Evolutionary conservation across 306 rosid genomes (phyloP).

Genomic region (Hippophae rhamnoides): DNA sequence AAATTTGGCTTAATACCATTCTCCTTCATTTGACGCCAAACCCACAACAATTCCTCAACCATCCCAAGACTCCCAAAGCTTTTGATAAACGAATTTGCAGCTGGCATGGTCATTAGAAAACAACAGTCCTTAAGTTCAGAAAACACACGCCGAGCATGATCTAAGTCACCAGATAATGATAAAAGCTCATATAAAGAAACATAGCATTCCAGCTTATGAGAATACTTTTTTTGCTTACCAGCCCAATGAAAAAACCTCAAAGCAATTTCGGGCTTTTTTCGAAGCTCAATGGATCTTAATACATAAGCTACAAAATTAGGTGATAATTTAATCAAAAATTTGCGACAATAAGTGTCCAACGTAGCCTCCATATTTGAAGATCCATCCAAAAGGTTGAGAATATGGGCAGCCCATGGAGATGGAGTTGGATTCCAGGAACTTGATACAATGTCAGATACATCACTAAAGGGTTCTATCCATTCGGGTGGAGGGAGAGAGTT

Average conservation of each 20-base stretch:
- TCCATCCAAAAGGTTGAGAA: conserved; percentile 49
- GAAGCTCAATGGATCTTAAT: conserved; percentile 36
- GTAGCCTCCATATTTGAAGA: conserved; percentile 61
- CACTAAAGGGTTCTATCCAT: conserved; percentile 62
- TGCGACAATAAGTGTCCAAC: conserved; percentile 41
- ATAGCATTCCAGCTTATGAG: conserved; percentile 57
- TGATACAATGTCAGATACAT: conserved; percentile 64
- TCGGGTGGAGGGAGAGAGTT: conserved; percentile 60
- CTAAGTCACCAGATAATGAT: conserved; percentile 23
- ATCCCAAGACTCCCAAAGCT: conserved; percentile 51
- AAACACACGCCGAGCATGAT: conserved; percentile 17
- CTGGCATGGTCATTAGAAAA: conserved; percentile 39
- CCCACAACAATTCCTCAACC: conserved; percentile 72
- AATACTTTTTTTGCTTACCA: conserved; percentile 36
- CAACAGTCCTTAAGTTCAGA: conserved; percentile 23
- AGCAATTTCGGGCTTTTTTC: conserved; percentile 28
- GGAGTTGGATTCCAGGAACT: conserved; percentile 29
- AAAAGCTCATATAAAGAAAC: conserved; percentile 50
- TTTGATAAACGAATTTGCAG: conserved; percentile 51
- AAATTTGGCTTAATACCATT: conserved; percentile 50
- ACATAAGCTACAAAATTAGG: conserved; percentile 58
- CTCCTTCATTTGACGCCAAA: conserved; percentile 71
- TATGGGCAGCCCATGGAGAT: conserved; percentile 70
- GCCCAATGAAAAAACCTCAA: conserved; percentile 70
- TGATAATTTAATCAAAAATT: conserved; percentile 52